Conservation (phyloP, 768 basidiomycete genomes). For the Pulveroboletus sp. region DNA sequence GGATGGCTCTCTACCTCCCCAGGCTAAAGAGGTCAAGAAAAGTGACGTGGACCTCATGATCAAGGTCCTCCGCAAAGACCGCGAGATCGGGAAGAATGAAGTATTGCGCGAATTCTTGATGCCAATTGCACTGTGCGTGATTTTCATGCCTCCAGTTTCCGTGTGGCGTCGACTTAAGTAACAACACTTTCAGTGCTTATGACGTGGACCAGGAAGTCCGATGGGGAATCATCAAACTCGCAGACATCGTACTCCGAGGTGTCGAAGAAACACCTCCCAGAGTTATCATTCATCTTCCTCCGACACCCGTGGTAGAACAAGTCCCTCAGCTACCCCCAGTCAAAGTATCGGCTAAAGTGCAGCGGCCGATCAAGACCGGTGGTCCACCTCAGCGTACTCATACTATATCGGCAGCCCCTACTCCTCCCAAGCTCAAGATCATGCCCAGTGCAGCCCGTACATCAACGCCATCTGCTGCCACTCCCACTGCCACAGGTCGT, state of each 20-base stretch:
- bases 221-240: slow-evolving; percentile 87
- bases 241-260: slow-evolving; percentile 81
- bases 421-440: slow-evolving; percentile 54
- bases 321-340: slow-evolving; percentile 51
- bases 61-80: slow-evolving; percentile 82
- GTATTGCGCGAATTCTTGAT: slow-evolving; percentile 74
- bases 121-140: slow-evolving; percentile 70
- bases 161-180: background rate
- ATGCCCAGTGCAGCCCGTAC: slow-evolving; percentile 18
- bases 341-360: slow-evolving; percentile 44
- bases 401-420: slow-evolving; percentile 24
- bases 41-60: slow-evolving; percentile 82
- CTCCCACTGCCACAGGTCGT: slow-evolving; percentile 8
- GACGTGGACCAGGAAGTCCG: slow-evolving; percentile 85
- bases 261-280: slow-evolving; percentile 82
- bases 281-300: slow-evolving; percentile 75
- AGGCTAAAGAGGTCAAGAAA: slow-evolving; percentile 70
- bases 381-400: slow-evolving; percentile 32
- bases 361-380: slow-evolving; percentile 32
- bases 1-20: slow-evolving; percentile 69
- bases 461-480: slow-evolving; percentile 15
- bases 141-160: slow-evolving; percentile 2
- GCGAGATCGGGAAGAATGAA: slow-evolving; percentile 78
- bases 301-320: slow-evolving; percentile 64
- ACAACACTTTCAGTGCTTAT: slow-evolving; percentile 46